Base-by-base conservation (phyloP, 495 filamentous ascomycete species). In the Melanomma pulvis-pyrius region DNA sequence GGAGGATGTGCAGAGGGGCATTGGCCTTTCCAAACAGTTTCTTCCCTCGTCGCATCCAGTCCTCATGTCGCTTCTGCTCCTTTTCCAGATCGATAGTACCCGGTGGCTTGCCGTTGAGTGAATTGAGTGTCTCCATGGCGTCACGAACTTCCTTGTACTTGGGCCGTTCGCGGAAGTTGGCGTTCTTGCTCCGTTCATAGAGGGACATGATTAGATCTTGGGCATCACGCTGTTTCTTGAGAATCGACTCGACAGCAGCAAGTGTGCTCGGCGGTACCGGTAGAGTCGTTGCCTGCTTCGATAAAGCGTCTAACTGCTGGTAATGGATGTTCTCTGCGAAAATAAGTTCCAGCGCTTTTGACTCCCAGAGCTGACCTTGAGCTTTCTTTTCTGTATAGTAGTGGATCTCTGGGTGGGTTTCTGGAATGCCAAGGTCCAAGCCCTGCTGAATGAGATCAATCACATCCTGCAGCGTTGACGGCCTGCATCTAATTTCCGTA, bases 1-100 rank as follows among this genome's bases (percentile, higher is more conserved):
- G 90, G 26, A 99, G 79, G 65, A 99, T 99, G 72, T 98, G 94
- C 29, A 99, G 77, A 12, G 94, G 94, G 2, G 94, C 94, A 75
- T 99, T 99, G 2, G 96, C 93, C 77, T 99, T 99, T 39, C 96
- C 96, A 70, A 99, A 99, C 0, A 99, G 79, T 78, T 98, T 98
- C 79, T 99, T 99, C 29, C 94, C 94, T 70, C 92, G 91, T 46
- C 94, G 82, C 94, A 99, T 99, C 94, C 94, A 99, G 74, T 99
- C 96, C 71, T 98, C 94, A 69, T 99, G 94, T 13, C 91, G 88
- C 74, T 93, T 96, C 75, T 96, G 91, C 74, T 97, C 92, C 69
- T 91, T 92, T 73, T 99, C 94, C 24, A 99, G 82, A 74, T 99
- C 94, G 49, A 96, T 82, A 0, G 93, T 96, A 4, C 94, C 94